phyloP scores from a whole-genome alignment of 2,329 filamentous ascomycete species.

The Fusarium denticulatum region DNA sequence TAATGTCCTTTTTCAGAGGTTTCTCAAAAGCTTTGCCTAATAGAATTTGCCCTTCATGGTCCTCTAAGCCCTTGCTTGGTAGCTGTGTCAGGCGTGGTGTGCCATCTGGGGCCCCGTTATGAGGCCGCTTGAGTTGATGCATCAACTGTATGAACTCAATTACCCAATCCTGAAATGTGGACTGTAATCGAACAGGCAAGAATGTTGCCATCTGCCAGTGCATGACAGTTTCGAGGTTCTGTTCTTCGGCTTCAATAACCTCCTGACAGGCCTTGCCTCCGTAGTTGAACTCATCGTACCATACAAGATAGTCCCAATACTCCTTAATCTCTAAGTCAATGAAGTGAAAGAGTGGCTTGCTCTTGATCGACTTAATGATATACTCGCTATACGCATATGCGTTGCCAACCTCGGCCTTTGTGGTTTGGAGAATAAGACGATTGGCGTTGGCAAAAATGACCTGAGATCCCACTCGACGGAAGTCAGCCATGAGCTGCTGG shows the following conservation, averaged over 20 bases:
- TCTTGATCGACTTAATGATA: conserved; percentile 96
- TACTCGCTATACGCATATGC: conserved; percentile 98
- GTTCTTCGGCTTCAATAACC: conserved; percentile 76
- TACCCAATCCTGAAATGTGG: conserved; percentile 90
- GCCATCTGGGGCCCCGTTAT: conserved; percentile 58
- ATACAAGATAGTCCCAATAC: conserved; percentile 99
- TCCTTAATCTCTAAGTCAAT: conserved; percentile 97
- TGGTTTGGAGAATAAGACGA: conserved; percentile 90
- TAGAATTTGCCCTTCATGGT: conserved; percentile 70
- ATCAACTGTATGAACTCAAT: conserved; percentile 95
- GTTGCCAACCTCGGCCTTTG: conserved; percentile 95
- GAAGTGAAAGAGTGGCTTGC: conserved; percentile 95
- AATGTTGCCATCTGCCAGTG: conserved; percentile 98
- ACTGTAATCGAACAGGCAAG: conserved; percentile 81
- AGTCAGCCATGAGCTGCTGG: conserved; percentile 96
- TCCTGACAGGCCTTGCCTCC: conserved; percentile 91
- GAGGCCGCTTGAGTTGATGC: conserved; percentile 83
- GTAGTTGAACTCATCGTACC: conserved; percentile 99
- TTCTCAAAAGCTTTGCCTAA: conserved; percentile 87
- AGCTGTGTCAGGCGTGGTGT: conserved; percentile 69
- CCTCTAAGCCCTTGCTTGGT: conserved; percentile 66
- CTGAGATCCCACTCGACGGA: conserved; percentile 92
- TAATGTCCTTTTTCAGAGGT: conserved; percentile 88
- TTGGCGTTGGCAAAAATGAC: conserved; percentile 95
- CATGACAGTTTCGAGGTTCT: conserved; percentile 91